Percentiles rank a stretch among this genome's conserved stretches.
Conservation (phyloP, 208 protist species). For the Crithidia fasciculata region DNA sequence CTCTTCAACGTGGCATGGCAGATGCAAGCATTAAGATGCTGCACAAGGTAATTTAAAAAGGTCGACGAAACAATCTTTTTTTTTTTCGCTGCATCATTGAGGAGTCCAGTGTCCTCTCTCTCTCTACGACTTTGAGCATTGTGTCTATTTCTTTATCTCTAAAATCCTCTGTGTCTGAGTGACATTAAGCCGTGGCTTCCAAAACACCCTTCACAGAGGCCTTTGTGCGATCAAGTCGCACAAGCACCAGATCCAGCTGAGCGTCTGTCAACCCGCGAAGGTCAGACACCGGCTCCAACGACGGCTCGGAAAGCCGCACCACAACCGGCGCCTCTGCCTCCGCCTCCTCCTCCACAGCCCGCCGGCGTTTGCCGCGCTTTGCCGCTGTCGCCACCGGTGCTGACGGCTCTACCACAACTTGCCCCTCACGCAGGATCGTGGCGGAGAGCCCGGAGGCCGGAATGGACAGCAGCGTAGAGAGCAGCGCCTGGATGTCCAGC, state of each 20-base stretch:
- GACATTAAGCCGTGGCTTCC: constrained; percentile 3
- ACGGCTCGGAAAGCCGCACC: constrained; percentile 12
- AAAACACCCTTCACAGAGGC: constrained; percentile 36
- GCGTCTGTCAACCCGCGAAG: constrained; percentile 24
- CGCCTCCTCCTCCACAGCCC: constrained; percentile 1
- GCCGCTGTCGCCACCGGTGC: neutral
- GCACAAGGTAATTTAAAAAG: too few species aligned
- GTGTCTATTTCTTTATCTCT: neutral
- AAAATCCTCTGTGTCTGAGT: neutral
- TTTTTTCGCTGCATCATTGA: too few species aligned
- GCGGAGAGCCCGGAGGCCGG: constrained; percentile 42
- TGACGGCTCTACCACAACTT: constrained; percentile 16
- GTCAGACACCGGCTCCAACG: constrained; percentile 20
- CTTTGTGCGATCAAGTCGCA: constrained; percentile 34
- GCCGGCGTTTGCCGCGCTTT: constrained; percentile 16
- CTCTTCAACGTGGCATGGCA: neutral
- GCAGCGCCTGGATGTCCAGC: constrained; percentile 42
- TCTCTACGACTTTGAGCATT: too few species aligned
- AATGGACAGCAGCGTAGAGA: constrained; percentile 51
- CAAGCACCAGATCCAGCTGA: constrained; percentile 39
- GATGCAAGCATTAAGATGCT: neutral
- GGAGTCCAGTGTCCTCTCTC: too few species aligned
- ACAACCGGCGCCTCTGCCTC: neutral
- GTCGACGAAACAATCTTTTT: too few species aligned
- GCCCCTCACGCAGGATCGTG: constrained; percentile 34